A percentile compares a stretch with the other conserved stretches of the same genome.
Conservation (phyloP, 2,329 filamentous ascomycete species). For the Hirsutella rhossiliensis region DNA sequence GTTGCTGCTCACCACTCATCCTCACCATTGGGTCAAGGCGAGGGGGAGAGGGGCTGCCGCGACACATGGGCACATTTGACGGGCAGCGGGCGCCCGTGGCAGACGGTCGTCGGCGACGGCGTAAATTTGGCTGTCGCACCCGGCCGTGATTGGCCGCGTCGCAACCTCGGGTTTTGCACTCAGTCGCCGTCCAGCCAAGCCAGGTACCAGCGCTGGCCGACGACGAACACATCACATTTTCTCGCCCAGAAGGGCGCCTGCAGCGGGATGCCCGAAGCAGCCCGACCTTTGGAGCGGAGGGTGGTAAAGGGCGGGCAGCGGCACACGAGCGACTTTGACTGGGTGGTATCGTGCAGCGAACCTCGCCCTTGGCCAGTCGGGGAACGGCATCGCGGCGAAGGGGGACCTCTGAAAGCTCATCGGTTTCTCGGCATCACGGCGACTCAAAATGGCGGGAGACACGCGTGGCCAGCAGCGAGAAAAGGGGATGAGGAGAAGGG, state of each 20-base stretch:
- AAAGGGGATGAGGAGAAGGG: no score
- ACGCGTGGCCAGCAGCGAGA: no score
- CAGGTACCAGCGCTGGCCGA: not conserved
- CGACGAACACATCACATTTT: not conserved
- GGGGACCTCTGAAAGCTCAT: no score
- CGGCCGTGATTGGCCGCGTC: slow-evolving; percentile 1
- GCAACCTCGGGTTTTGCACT: not conserved
- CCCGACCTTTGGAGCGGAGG: not conserved
- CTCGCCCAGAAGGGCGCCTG: not conserved
- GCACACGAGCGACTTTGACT: not conserved
- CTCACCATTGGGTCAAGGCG: not conserved
- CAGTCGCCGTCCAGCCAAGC: not conserved
- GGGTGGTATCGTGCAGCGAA: not conserved
- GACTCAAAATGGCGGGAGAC: no score
- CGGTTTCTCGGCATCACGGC: no score
- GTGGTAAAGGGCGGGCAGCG: not conserved
- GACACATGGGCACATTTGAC: not conserved
- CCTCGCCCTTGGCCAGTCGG: not conserved
- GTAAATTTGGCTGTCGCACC: not conserved
- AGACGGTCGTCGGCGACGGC: not conserved
- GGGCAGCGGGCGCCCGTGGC: not conserved
- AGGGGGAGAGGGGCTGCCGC: not conserved
- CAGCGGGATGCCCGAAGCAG: not conserved
- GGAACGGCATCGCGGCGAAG: no score
- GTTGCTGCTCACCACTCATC: not conserved